Evolutionary conservation across 169 alveolate species (phyloP), one percentile per base, ranked within the genome.

Genomic region (Plasmodium knowlesi): DNA sequence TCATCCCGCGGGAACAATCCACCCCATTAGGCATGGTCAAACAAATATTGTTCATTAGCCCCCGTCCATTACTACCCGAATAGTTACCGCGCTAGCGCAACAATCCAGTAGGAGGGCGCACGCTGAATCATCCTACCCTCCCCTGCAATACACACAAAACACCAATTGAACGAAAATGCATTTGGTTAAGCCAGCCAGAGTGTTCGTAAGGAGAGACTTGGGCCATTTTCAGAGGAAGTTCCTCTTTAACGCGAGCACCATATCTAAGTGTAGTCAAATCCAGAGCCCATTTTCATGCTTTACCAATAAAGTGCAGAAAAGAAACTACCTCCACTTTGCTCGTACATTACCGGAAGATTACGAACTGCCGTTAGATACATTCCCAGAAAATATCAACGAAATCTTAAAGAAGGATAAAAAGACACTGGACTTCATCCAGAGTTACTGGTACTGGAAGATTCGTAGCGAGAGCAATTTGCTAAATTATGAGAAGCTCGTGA

Each of bases 381-480:
- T 97, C 97, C 98, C 98, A n/a, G 96, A 96, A 46, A 97, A 97
- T 84, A 94, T 97, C 4, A 97, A 84, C 82, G 94, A 96, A 39
- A 92, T 96, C 54, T 96, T 97, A 97, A 93, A 73, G 70, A 95
- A 94, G n/a, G 97, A 97, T 85, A 98, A 98, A 30, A 96, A 95
- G 70, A 78, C 83, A 32, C 95, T 96, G 95, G 98, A 97, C 84
- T 97, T 95, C 90, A 96, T 96, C 46, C 98, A 97, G 28, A 97
- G 97, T 85, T 97, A 97, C 84, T 97, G 98, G 98, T 97, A 97
- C 83, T 97, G 98, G 98, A 72, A 97, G 57, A 95, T 97, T 43
- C 67, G 98, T 72, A 98, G 98, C 34, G 98, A 97, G 72, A 95
- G 98, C 34, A 93, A 96, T 74, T 94, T 97, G 39, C 86, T 96